phyloP scores from a whole-genome alignment of 2,329 filamentous ascomycete genomes.

The Cadophora gregata region DNA sequence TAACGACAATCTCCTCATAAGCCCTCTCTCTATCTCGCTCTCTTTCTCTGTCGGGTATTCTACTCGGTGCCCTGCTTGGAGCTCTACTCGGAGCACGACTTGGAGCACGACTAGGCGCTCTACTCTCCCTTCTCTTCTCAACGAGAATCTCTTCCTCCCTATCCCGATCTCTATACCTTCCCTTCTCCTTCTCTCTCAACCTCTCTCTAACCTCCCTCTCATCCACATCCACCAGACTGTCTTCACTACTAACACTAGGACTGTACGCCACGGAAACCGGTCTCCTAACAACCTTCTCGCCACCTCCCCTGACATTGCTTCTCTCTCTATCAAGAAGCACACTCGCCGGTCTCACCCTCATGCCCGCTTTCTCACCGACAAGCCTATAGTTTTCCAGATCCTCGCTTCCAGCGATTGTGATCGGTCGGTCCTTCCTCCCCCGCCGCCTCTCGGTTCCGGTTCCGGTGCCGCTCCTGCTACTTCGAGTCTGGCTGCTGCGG shows the following conservation, averaged over 20 bases:
- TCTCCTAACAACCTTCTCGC: neutral
- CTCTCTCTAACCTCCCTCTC: constrained; percentile 13
- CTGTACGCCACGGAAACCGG: constrained; percentile 9
- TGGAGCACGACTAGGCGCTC: neutral
- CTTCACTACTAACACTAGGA: constrained; percentile 8
- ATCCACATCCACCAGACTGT: constrained; percentile 19
- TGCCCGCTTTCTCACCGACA: neutral
- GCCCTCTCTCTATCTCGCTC: constrained; percentile 6
- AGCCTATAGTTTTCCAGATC: constrained; percentile 8
- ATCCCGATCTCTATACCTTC: neutral
- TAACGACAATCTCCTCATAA: constrained; percentile 19
- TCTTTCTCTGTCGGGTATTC: neutral
- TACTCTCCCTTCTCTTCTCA: constrained; percentile 16
- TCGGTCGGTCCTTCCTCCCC: neutral
- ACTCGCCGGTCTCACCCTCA: neutral
- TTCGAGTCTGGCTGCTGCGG: constrained; percentile 16
- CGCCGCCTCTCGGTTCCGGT: neutral
- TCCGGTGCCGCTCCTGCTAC: constrained; percentile 8
- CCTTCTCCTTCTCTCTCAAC: constrained; percentile 11
- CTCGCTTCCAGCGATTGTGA: neutral
- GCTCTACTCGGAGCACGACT: neutral
- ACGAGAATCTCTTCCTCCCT: neutral
- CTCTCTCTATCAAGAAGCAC: neutral
- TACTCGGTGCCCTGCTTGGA: constrained; percentile 4
- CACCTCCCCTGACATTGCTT: neutral